These are phyloP conservation scores for Botrytis pseudocinerea DNA, from an alignment of 2,329 filamentous ascomycete species.

Conservation along the genomic window DNA sequence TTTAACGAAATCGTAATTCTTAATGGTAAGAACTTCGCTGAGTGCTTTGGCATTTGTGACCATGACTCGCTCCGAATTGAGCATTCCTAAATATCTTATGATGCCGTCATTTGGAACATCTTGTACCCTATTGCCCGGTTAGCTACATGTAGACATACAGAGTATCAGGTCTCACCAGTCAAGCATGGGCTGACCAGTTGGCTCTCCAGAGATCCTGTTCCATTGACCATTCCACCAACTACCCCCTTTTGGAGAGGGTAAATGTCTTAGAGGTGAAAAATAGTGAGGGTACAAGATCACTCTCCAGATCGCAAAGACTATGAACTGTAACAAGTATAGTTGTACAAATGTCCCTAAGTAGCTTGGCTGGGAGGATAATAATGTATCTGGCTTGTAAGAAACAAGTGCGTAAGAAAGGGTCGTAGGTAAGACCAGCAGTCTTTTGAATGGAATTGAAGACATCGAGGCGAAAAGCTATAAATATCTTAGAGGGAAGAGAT, in stretches of 20 bases:
- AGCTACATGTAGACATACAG: not conserved
- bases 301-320: conserved; percentile 44
- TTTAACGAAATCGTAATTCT: conserved; percentile 70
- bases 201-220: conserved; percentile 41
- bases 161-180: conserved; percentile 39
- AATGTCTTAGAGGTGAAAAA: conserved; percentile 57
- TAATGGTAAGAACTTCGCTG: conserved; percentile 68
- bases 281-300: conserved; percentile 58
- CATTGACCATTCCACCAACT: conserved; percentile 51
- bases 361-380: conserved; percentile 35
- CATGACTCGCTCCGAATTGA: conserved; percentile 65
- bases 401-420: conserved; percentile 32
- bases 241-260: conserved; percentile 52
- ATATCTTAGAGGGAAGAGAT: not conserved
- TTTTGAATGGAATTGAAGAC: conserved; percentile 34
- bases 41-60: conserved; percentile 63
- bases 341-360: conserved; percentile 44
- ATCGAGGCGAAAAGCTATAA: conserved; percentile 22
- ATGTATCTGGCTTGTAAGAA: conserved; percentile 30
- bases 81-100: conserved; percentile 63
- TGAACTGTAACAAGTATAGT: conserved; percentile 44
- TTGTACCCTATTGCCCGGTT: conserved; percentile 50
- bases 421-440: conserved; percentile 32
- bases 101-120: conserved; percentile 66
- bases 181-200: conserved; percentile 44